Evolutionary conservation across 352 stramenopile species (phyloP).

Genomic region (Globisporangium rhizosaccharum): DNA sequence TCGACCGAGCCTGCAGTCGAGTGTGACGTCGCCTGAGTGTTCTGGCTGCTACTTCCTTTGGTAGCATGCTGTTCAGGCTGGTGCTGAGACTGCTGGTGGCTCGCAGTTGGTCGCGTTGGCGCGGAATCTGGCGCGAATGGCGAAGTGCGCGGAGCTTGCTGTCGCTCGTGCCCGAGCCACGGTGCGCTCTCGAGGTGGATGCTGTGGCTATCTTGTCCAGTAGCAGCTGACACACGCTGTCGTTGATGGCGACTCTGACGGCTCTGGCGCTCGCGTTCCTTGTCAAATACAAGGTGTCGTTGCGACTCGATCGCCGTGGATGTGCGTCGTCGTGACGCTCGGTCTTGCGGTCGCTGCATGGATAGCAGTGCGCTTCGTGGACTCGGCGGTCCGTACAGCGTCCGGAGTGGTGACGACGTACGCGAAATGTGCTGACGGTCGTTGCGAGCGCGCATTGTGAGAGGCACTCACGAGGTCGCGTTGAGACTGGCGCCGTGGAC

Average conservation of each 20-base stretch:
- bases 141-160: background rate
- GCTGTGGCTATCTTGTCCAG: background rate
- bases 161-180: conserved; percentile 8
- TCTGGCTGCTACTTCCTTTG: conserved; percentile 6
- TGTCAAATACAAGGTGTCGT: background rate
- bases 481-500: too few species aligned
- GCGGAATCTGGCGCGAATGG: background rate
- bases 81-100: background rate
- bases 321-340: background rate
- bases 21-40: conserved; percentile 1
- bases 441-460: background rate
- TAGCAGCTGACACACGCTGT: background rate
- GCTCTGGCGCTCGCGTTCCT: background rate
- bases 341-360: background rate
- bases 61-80: background rate
- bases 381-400: background rate
- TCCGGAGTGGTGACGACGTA: background rate
- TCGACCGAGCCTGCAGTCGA: background rate
- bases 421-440: too few species aligned
- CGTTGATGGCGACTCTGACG: background rate
- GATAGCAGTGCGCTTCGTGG: background rate
- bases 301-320: background rate
- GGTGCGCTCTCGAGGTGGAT: conserved; percentile 15
- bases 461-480: background rate
- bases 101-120: background rate